Conservation (phyloP, 176 grass and related monocot genomes). For the Eragrostis curvula region DNA sequence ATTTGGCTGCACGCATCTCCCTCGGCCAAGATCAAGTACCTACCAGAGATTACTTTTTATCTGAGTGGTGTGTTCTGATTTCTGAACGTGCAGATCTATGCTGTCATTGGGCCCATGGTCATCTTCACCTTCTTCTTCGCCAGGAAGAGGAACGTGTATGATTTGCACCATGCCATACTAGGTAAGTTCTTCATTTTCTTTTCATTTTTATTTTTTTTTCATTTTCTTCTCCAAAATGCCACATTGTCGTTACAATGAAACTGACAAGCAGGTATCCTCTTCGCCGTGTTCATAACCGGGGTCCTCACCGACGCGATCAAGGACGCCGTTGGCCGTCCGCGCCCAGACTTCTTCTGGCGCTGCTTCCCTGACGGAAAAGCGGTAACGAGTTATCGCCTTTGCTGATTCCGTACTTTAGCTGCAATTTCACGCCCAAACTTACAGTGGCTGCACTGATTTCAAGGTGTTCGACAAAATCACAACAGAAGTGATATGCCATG, state of each 20-base stretch:
- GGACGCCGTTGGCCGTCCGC: constrained; percentile 49
- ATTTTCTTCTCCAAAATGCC: too few species aligned
- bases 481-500: constrained; percentile 49
- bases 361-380: constrained; percentile 57
- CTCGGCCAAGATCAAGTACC: too few species aligned
- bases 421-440: not conserved
- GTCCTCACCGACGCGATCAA: constrained; percentile 63
- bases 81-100: constrained; percentile 28
- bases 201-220: too few species aligned
- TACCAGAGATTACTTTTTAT: too few species aligned
- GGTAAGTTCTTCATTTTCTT: not conserved
- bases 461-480: constrained; percentile 55
- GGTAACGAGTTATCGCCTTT: constrained; percentile 8
- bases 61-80: not conserved
- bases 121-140: constrained; percentile 40
- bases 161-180: constrained; percentile 54
- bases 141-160: constrained; percentile 39
- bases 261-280: constrained; percentile 43
- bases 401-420: too few species aligned
- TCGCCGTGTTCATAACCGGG: constrained; percentile 48
- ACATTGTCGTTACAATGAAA: not conserved
- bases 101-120: constrained; percentile 48
- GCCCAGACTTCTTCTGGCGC: constrained; percentile 57
- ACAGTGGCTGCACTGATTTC: not conserved
- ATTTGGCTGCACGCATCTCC: not conserved